A percentile compares a stretch with the other conserved stretches of the same genome.
These are phyloP conservation scores for Atkinsonella hypoxylon DNA, from an alignment of 2,329 filamentous ascomycete species.

Conservation along the genomic window DNA sequence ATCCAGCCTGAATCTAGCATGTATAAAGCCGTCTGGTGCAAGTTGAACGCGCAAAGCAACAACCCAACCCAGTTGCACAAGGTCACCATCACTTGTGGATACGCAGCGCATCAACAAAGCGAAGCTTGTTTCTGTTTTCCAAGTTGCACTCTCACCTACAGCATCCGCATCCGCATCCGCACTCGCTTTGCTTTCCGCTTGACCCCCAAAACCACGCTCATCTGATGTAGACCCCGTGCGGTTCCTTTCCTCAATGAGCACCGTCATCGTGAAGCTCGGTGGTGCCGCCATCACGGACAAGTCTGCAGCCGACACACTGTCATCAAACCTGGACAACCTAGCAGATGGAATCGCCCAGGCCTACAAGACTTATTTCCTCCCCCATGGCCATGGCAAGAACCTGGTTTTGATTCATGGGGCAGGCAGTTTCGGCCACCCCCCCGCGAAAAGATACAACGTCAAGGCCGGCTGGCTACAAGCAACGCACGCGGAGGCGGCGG, in stretches of 20 bases:
- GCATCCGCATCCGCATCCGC: too few species aligned
- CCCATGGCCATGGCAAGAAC: not conserved
- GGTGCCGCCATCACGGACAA: constrained; percentile 6
- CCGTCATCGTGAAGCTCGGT: constrained; percentile 3
- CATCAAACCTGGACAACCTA: not conserved
- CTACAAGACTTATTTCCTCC: not conserved
- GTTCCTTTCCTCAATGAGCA: not conserved
- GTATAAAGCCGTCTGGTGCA: too few species aligned
- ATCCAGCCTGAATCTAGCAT: too few species aligned
- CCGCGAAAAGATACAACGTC: constrained; percentile 1
- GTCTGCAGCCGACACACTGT: not conserved
- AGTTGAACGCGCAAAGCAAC: too few species aligned
- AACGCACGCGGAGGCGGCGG: not conserved
- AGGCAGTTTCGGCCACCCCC: constrained; percentile 4
- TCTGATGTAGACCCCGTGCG: too few species aligned
- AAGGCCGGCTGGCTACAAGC: not conserved
- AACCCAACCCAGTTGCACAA: too few species aligned
- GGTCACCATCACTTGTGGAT: too few species aligned
- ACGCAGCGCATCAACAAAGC: too few species aligned
- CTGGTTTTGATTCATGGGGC: constrained; percentile 4
- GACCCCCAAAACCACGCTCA: too few species aligned
- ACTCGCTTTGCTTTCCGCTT: too few species aligned
- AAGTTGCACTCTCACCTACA: too few species aligned
- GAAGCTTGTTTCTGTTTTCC: too few species aligned
- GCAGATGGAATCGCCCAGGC: not conserved